A percentile compares a stretch with the other conserved stretches of the same genome.
phyloP scores from a whole-genome alignment of 139 green algal species.

The Volvox reticuliferus region DNA sequence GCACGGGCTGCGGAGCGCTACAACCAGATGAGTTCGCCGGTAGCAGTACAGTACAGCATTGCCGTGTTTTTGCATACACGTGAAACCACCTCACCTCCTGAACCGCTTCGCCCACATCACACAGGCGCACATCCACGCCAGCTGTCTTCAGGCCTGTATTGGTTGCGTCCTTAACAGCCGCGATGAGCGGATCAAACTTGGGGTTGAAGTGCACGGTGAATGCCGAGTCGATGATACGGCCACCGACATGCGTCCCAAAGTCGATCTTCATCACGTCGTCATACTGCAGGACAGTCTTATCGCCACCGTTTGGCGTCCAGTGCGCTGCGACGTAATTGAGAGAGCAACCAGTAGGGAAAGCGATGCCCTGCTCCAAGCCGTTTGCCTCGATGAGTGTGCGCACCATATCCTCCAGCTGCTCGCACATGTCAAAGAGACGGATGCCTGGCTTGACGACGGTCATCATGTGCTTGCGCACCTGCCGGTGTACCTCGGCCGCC shows the following conservation, averaged over 20 bases:
- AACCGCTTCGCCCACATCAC: conserved; percentile 95
- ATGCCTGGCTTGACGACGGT: conserved; percentile 95
- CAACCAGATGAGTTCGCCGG: too few species aligned
- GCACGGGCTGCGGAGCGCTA: too few species aligned
- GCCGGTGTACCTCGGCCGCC: conserved; percentile 96
- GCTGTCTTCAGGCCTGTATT: conserved; percentile 89
- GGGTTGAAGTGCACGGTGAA: conserved; percentile 98
- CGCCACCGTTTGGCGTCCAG: conserved; percentile 97
- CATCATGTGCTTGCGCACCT: conserved; percentile 93
- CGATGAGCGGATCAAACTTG: conserved; percentile 89
- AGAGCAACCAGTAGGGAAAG: conserved; percentile 87
- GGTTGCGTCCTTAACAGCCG: conserved; percentile 94
- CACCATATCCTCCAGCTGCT: conserved; percentile 93
- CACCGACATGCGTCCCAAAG: conserved; percentile 91
- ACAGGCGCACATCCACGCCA: conserved; percentile 97
- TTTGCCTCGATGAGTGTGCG: conserved; percentile 91
- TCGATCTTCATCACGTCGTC: conserved; percentile 99
- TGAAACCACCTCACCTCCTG: conserved; percentile 72
- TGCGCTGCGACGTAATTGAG: conserved; percentile 98
- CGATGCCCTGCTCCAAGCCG: conserved; percentile 86
- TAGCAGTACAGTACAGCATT: too few species aligned
- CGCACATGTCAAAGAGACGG: conserved; percentile 91
- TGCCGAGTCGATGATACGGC: conserved; percentile 97
- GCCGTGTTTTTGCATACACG: neutral
- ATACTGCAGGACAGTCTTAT: conserved; percentile 98